Evolutionary conservation across 805 yeast species (phyloP).

Genomic region (Spathaspora passalidarum): DNA sequence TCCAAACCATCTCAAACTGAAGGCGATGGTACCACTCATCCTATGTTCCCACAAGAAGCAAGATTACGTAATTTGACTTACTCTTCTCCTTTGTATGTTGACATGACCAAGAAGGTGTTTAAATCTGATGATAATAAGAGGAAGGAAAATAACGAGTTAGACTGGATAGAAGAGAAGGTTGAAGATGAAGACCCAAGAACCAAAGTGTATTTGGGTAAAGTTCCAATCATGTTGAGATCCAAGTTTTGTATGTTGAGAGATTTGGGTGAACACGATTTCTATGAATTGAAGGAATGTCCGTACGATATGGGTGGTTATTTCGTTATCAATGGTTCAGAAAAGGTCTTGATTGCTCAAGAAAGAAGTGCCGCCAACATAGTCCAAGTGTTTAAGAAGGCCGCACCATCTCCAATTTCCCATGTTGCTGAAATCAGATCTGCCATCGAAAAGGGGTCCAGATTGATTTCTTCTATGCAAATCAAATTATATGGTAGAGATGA

Average conservation of each 20-base stretch:
- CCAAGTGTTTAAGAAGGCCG: constrained; percentile 96
- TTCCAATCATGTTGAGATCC: constrained; percentile 96
- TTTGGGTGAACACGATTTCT: constrained; percentile 87
- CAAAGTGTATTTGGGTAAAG: constrained; percentile 90
- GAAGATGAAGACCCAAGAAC: constrained; percentile 56
- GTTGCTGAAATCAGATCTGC: constrained; percentile 97
- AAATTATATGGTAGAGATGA: constrained; percentile 84
- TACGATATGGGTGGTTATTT: constrained; percentile 99
- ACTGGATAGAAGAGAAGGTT: constrained; percentile 50
- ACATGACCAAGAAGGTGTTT: constrained; percentile 87
- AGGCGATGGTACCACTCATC: constrained; percentile 99
- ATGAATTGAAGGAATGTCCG: constrained; percentile 96
- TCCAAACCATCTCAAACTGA: constrained; percentile 98
- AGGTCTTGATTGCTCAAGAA: constrained; percentile 97
- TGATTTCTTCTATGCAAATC: constrained; percentile 90
- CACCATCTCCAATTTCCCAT: constrained; percentile 94
- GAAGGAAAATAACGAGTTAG: constrained; percentile 40
- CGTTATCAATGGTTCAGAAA: constrained; percentile 97
- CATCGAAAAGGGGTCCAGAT: constrained; percentile 93
- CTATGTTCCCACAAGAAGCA: constrained; percentile 97
- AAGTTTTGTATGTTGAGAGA: constrained; percentile 92
- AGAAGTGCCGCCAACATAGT: constrained; percentile 98
- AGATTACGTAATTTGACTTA: constrained; percentile 93
- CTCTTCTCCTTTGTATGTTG: constrained; percentile 93
- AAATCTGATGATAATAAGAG: constrained; percentile 70